phyloP scores from a whole-genome alignment of 176 grass and related monocot species.

The Avena sativa region DNA sequence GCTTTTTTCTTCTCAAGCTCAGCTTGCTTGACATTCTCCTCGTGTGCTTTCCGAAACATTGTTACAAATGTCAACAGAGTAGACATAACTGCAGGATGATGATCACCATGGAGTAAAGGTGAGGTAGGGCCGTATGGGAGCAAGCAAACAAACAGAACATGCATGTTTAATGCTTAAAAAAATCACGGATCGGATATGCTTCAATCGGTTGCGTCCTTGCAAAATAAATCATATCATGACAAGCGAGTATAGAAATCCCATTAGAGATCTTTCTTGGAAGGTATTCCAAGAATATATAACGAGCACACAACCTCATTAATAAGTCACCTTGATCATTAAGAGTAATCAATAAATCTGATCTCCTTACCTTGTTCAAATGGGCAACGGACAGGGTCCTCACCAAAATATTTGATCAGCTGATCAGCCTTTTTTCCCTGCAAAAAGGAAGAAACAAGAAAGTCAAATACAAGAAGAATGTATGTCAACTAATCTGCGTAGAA shows the following conservation, averaged over 20 bases:
- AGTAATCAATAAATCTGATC: background rate
- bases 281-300: background rate
- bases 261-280: background rate
- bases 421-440: constrained; percentile 93
- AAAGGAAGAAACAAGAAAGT: constrained; percentile 36
- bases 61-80: constrained; percentile 85
- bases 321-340: background rate
- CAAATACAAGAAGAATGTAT: constrained; percentile 21
- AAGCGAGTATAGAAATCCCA: constrained; percentile 8
- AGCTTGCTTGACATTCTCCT: constrained; percentile 92
- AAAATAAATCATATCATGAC: background rate
- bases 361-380: constrained; percentile 97
- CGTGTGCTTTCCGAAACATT: constrained; percentile 87
- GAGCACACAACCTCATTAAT: background rate
- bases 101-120: constrained; percentile 24
- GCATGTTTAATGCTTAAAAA: constrained; percentile 6
- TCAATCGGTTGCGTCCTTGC: background rate
- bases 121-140: background rate
- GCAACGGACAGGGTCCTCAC: constrained; percentile 92
- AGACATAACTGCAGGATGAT: constrained; percentile 74
- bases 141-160: constrained; percentile 38
- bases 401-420: constrained; percentile 91
- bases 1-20: constrained; percentile 96
- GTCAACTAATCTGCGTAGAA: constrained; percentile 16
- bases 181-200: background rate